Percentiles rank a stretch among this genome's conserved stretches.
These are phyloP conservation scores for Penicillium expansum DNA, from an alignment of 2,329 filamentous ascomycete species.

Conservation along the genomic window DNA sequence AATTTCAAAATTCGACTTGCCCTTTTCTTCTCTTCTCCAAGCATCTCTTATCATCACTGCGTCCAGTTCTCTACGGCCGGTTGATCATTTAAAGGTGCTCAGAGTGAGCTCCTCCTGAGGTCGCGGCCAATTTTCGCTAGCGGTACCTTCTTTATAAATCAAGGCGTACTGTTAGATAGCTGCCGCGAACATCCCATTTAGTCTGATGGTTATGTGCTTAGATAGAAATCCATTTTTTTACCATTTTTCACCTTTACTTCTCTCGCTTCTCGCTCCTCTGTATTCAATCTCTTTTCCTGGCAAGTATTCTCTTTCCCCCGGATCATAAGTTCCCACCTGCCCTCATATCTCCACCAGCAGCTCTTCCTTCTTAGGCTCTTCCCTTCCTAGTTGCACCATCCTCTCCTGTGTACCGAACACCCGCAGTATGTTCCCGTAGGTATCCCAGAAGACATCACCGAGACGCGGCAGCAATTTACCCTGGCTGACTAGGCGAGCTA, in stretches of 20 bases:
- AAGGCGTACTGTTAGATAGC: conserved; percentile 97
- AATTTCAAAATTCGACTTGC: conserved; percentile 22
- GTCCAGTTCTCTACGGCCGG: conserved; percentile 66
- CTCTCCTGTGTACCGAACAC: conserved; percentile 60
- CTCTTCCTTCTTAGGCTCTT: neutral
- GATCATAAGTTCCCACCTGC: neutral
- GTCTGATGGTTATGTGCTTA: neutral
- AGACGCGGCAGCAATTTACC: conserved; percentile 53
- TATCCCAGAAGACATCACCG: conserved; percentile 54
- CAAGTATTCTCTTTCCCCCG: neutral
- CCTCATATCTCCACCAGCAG: neutral
- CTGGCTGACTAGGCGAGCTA: conserved; percentile 26
- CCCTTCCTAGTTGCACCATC: conserved; percentile 33
- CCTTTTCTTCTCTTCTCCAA: conserved; percentile 50
- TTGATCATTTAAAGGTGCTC: conserved; percentile 91
- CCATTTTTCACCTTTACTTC: neutral
- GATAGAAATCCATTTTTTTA: neutral
- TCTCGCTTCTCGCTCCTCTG: neutral
- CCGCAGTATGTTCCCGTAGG: conserved; percentile 59
- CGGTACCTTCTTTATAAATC: conserved; percentile 68
- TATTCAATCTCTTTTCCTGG: neutral
- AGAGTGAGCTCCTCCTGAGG: conserved; percentile 59
- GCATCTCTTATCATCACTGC: conserved; percentile 96
- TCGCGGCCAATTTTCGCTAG: conserved; percentile 97
- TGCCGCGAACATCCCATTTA: conserved; percentile 69